phyloP scores from a whole-genome alignment of 441 rosid genomes.

The Erodium trifolium region DNA sequence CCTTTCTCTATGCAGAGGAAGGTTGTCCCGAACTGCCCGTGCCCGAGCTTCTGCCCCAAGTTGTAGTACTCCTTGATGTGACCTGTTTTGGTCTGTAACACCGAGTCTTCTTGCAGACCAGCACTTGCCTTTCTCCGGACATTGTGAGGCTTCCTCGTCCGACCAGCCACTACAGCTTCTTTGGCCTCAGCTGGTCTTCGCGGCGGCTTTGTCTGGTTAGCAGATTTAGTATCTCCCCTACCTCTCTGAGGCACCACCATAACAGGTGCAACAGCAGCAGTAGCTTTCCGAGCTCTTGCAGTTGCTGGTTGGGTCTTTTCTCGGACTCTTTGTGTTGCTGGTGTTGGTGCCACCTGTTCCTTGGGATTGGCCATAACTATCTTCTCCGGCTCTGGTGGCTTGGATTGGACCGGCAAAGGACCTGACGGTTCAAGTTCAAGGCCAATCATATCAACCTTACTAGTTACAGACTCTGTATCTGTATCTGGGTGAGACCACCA shows the following conservation, averaged over 20 bases:
- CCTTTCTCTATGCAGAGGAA: slow-evolving; percentile 1
- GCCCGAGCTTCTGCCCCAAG: neutral
- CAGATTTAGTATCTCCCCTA: no score
- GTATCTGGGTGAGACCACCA: neutral
- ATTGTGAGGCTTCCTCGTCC: neutral
- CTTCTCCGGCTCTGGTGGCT: neutral
- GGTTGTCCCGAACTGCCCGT: neutral
- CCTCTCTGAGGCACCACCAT: neutral
- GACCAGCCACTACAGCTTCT: neutral
- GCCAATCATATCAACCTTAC: neutral
- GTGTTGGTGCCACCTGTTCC: neutral
- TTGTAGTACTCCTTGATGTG: neutral
- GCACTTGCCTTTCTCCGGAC: neutral
- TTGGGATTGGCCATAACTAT: neutral
- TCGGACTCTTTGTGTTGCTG: neutral
- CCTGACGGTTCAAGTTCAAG: neutral
- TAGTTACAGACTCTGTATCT: neutral
- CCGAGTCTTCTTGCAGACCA: neutral
- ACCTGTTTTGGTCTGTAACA: slow-evolving; percentile 2
- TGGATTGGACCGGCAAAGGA: neutral
- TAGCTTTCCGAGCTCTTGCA: neutral
- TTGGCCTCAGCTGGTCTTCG: neutral
- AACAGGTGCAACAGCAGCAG: neutral
- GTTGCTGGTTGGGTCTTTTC: neutral
- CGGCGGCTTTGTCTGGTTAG: neutral